These are phyloP conservation scores for Herpotrichia juniperi DNA, from an alignment of 2,329 filamentous ascomycete genomes.

Conservation along the genomic window DNA sequence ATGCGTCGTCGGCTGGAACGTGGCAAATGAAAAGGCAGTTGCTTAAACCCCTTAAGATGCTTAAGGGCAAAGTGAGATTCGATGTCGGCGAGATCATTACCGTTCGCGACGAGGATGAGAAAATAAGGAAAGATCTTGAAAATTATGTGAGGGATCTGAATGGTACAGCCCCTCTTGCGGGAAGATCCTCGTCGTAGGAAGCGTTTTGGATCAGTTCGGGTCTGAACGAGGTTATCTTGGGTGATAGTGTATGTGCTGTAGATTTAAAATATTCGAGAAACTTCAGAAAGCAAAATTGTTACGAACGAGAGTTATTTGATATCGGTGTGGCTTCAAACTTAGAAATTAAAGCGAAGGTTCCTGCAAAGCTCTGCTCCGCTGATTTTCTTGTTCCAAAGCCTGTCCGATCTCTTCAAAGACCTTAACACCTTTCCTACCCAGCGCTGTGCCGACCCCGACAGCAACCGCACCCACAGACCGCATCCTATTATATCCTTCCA, in stretches of 20 bases:
- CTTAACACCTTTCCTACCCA: slow-evolving; percentile 66
- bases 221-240: no score
- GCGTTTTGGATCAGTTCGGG: background rate
- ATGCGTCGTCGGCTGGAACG: slow-evolving; percentile 5
- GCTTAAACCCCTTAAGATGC: slow-evolving; percentile 12
- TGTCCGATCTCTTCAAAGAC: slow-evolving; percentile 66
- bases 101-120: slow-evolving; percentile 1
- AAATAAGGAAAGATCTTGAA: background rate
- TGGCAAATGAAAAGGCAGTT: slow-evolving; percentile 13
- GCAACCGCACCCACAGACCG: slow-evolving; percentile 65
- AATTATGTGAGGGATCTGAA: background rate
- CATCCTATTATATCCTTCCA: slow-evolving; percentile 69
- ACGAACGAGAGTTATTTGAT: no score
- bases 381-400: slow-evolving; percentile 12
- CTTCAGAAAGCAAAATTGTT: no score
- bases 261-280: no score
- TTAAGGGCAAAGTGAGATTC: slow-evolving; percentile 12
- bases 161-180: no score
- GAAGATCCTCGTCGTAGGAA: no score
- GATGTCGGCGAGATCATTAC: slow-evolving; percentile 15
- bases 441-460: slow-evolving; percentile 69
- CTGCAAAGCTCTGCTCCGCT: background rate
- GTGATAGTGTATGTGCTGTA: no score
- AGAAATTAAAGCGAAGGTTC: slow-evolving; percentile 1
- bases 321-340: background rate